Evolutionary conservation across 2,329 filamentous ascomycete genomes (phyloP).

Genomic region (Blastomyces parvus): DNA sequence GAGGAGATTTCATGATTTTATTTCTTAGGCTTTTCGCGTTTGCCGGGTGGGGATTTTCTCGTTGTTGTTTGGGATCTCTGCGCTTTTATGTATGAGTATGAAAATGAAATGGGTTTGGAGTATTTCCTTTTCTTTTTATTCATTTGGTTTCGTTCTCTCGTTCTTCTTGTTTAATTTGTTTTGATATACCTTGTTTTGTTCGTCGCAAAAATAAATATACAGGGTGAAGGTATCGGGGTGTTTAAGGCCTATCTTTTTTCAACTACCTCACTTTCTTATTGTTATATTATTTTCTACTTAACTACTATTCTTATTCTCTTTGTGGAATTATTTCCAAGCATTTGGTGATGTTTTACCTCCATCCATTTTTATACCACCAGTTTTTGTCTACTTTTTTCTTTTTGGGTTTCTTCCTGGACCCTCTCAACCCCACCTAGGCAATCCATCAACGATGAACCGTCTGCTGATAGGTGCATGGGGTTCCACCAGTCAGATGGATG

Average conservation of each 20-base stretch:
- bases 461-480: constrained; percentile 4
- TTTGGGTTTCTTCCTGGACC: background rate
- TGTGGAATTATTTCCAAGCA: background rate
- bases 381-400: background rate
- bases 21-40: background rate
- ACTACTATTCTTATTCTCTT: background rate
- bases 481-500: constrained; percentile 1
- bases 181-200: constrained; percentile 1
- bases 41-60: background rate
- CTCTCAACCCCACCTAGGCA: background rate
- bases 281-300: background rate
- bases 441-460: background rate
- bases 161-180: constrained; percentile 1
- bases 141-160: background rate
- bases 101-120: background rate
- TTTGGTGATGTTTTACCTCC: background rate
- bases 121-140: background rate
- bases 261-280: too few relatives aligned
- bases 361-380: background rate
- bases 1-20: constrained; percentile 32
- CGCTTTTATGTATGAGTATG: constrained; percentile 6
- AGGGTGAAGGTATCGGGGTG: constrained; percentile 1
- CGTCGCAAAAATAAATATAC: background rate
- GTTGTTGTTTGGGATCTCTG: background rate
- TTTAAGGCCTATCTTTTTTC: background rate